phyloP scores from a whole-genome alignment of 225 moss, liverwort and hornwort genomes.

The Climacium dendroides region DNA sequence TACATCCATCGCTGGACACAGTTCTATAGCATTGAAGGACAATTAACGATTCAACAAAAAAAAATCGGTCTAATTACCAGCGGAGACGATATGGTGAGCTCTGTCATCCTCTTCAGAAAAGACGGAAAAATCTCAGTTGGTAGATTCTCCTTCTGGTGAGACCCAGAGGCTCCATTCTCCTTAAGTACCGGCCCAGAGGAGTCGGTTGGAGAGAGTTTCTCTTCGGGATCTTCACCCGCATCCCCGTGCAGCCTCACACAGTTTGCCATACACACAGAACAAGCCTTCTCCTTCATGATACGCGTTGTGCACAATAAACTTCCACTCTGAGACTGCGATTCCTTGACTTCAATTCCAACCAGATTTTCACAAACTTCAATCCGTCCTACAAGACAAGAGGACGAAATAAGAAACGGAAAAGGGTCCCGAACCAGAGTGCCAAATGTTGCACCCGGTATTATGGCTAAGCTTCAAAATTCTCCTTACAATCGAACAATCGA shows the following conservation, averaged over 20 bases:
- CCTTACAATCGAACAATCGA: too few relatives aligned
- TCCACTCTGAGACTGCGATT: neutral
- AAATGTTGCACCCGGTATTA: neutral
- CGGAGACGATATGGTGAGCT: neutral
- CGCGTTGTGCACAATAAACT: neutral
- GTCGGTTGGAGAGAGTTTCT: neutral
- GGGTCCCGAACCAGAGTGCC: neutral
- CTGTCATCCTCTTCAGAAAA: conserved; percentile 38
- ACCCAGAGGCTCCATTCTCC: neutral
- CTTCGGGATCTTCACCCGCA: neutral
- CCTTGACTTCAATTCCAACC: neutral
- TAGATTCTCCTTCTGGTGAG: neutral
- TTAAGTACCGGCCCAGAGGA: neutral
- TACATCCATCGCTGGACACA: neutral
- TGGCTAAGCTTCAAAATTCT: neutral
- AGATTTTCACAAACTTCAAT: neutral
- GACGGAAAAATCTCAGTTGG: neutral
- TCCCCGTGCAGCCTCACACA: conserved; percentile 24
- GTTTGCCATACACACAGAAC: conserved; percentile 17
- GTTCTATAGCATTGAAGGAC: neutral
- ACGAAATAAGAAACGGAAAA: neutral
- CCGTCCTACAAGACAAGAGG: neutral
- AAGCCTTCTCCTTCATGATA: conserved; percentile 28
- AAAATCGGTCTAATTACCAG: neutral
- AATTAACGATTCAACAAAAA: neutral